These are phyloP conservation scores for Pythium guiyangense DNA, from an alignment of 352 stramenopile species.

Conservation along the genomic window DNA sequence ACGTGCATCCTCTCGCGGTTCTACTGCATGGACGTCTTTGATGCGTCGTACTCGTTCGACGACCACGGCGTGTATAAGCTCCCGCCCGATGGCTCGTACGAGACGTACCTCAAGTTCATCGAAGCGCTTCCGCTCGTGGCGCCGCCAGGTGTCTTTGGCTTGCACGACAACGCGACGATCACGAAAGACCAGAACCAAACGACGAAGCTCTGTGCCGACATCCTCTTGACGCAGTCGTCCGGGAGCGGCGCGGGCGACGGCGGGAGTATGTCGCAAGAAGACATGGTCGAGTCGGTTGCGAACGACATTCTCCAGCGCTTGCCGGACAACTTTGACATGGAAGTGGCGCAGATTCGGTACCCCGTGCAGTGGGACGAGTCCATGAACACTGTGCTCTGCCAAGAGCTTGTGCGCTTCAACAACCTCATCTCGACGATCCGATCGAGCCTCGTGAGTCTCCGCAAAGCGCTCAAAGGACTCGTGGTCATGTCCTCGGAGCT, in stretches of 20 bases:
- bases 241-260: conserved; percentile 45
- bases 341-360: conserved; percentile 89
- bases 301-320: conserved; percentile 85
- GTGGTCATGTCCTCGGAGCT: conserved; percentile 93
- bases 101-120: conserved; percentile 77
- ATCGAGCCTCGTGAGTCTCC: conserved; percentile 77
- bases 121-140: conserved; percentile 86
- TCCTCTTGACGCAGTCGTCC: conserved; percentile 90
- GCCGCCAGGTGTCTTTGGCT: conserved; percentile 89
- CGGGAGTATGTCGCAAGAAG: conserved; percentile 77
- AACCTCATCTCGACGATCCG: conserved; percentile 89
- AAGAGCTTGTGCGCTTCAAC: conserved; percentile 94
- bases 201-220: conserved; percentile 88
- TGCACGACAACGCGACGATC: conserved; percentile 94
- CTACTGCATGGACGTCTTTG: conserved; percentile 68
- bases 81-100: conserved; percentile 68
- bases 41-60: conserved; percentile 61
- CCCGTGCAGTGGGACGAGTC: conserved; percentile 90
- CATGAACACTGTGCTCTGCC: conserved; percentile 93
- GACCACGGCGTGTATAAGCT: conserved; percentile 66
- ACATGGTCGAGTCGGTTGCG: conserved; percentile 84
- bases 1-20: conserved; percentile 71
- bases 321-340: conserved; percentile 91
- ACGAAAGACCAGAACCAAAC: conserved; percentile 95
- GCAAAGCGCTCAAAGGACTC: conserved; percentile 89